Percentiles rank a stretch among this genome's conserved stretches.
These are phyloP conservation scores for Umbelopsis sp. DNA, from an alignment of 192 early-diverging fungal genomes.

Conservation along the genomic window DNA sequence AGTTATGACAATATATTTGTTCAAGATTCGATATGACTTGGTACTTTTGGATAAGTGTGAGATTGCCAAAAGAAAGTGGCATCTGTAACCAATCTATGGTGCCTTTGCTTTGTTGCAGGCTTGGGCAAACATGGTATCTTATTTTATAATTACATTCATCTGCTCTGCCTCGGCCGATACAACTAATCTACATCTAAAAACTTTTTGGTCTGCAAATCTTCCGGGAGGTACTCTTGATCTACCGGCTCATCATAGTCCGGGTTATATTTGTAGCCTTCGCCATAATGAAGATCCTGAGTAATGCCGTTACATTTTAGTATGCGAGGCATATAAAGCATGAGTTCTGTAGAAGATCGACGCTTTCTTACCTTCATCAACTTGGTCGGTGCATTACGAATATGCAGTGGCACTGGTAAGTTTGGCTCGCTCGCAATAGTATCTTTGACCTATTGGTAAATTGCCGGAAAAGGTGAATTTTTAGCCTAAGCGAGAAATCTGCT, in stretches of 20 bases:
- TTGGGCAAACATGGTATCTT: not conserved
- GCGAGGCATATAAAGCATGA: not conserved
- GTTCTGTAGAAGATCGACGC: not conserved
- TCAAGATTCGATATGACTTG: no score
- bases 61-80: no score
- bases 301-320: not conserved
- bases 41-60: no score
- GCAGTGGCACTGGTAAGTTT: slow-evolving; percentile 82
- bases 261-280: slow-evolving; percentile 82
- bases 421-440: slow-evolving; percentile 57
- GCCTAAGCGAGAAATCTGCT: not conserved
- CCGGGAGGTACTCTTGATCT: slow-evolving; percentile 81
- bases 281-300: slow-evolving; percentile 70
- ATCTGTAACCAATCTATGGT: no score
- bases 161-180: not conserved
- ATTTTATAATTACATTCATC: not conserved
- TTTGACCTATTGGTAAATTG: slow-evolving; percentile 51
- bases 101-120: not conserved
- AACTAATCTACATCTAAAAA: slow-evolving; percentile 53
- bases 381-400: slow-evolving; percentile 84
- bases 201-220: slow-evolving; percentile 56
- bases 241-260: slow-evolving; percentile 74
- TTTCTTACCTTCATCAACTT: slow-evolving; percentile 66
- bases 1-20: no score
- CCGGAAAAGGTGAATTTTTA: not conserved